phyloP scores from a whole-genome alignment of 192 early-diverging fungal genomes.

The Coemansia sp. region DNA sequence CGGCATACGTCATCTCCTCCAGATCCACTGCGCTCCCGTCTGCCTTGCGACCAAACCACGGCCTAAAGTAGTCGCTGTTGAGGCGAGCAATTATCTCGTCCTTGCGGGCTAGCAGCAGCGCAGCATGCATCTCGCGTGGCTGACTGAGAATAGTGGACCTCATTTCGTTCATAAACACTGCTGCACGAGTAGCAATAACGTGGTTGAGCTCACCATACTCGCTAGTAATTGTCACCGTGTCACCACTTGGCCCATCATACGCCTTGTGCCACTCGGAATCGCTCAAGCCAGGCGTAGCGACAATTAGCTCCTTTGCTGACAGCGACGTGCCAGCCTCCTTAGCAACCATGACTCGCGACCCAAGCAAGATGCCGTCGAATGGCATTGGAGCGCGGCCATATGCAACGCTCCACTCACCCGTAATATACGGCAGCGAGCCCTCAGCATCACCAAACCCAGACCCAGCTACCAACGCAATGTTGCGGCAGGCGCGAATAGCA shows the following conservation, averaged over 20 bases:
- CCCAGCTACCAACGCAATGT: conserved; percentile 88
- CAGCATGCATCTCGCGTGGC: conserved; percentile 79
- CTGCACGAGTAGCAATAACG: conserved; percentile 84
- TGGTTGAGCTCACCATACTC: conserved; percentile 95
- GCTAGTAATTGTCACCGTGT: conserved; percentile 80
- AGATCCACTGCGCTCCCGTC: conserved; percentile 74
- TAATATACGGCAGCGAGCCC: conserved; percentile 86
- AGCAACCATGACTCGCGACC: conserved; percentile 94
- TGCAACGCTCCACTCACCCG: conserved; percentile 83
- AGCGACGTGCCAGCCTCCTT: conserved; percentile 79
- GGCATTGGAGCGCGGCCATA: conserved; percentile 92
- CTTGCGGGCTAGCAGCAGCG: conserved; percentile 64
- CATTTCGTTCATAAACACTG: conserved; percentile 76
- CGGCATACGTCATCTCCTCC: conserved; percentile 91
- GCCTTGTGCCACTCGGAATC: conserved; percentile 85
- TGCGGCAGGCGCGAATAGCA: conserved; percentile 68
- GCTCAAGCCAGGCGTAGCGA: conserved; percentile 71
- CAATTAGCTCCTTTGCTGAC: conserved; percentile 86
- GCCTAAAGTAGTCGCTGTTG: conserved; percentile 70
- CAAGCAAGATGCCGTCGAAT: conserved; percentile 90
- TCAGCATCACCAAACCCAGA: conserved; percentile 87
- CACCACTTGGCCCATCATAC: conserved; percentile 72
- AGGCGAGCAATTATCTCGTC: conserved; percentile 84
- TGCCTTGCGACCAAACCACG: conserved; percentile 88
- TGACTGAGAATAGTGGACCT: conserved; percentile 76